Conservation (phyloP, 2,329 filamentous ascomycete genomes). For the Camptophora hylomeconis region DNA sequence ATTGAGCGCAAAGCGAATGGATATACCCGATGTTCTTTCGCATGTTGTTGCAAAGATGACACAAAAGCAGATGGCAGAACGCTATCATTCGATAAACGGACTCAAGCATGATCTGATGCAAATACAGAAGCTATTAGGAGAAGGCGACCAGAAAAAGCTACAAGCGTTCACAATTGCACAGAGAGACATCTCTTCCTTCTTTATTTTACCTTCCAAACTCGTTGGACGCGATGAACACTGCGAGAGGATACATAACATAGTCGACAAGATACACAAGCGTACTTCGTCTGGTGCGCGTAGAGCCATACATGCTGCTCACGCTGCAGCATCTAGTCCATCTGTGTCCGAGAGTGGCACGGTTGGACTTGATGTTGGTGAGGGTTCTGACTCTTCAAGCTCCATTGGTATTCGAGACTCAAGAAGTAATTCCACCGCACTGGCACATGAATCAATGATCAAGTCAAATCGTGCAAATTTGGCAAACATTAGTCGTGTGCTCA, state of each 20-base stretch:
- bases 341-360: conserved; percentile 38
- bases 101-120: conserved; percentile 67
- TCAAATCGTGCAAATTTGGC: conserved; percentile 1
- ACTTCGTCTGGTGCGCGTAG: conserved; percentile 33
- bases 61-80: conserved; percentile 71
- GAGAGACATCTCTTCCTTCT: conserved; percentile 86
- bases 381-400: conserved; percentile 38
- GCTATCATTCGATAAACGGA: conserved; percentile 81
- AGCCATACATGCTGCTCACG: conserved; percentile 26
- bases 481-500: conserved; percentile 6
- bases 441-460: conserved; percentile 5
- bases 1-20: conserved; percentile 63
- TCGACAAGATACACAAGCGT: conserved; percentile 60
- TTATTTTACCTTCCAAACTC: conserved; percentile 69
- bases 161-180: conserved; percentile 63
- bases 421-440: conserved; percentile 24
- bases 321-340: conserved; percentile 40
- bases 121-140: conserved; percentile 59
- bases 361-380: conserved; percentile 35
- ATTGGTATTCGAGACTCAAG: conserved; percentile 25
- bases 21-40: conserved; percentile 71
- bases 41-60: conserved; percentile 86
- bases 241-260: conserved; percentile 55
- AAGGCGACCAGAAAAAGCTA: conserved; percentile 60
- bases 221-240: conserved; percentile 67